Base-by-base conservation (phyloP, 1,139 yeast genomes). In the Meyerozyma carpophila region DNA sequence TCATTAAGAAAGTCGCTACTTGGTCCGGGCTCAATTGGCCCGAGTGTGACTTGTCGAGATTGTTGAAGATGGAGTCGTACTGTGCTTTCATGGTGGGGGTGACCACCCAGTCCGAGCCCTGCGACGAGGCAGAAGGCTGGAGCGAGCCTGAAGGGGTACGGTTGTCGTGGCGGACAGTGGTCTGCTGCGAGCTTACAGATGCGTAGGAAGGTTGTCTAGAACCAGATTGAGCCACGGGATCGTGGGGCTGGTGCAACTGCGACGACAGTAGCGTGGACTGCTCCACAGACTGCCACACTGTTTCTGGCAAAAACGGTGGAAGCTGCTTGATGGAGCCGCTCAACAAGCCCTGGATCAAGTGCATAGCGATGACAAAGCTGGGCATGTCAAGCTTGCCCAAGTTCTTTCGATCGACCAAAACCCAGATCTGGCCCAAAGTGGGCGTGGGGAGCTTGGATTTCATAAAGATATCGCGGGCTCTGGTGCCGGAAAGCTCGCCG, bases 331-430 rank as follows among this genome's bases (percentile, higher is more conserved):
- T 68, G 6, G 79, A 56, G n/a, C 90, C 86, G 57, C 81, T 79
- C 58, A 89, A 70, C 39, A 84, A 68, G 43, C 90, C 83, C 62
- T 91, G 97, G 49, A 94, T 88, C 58, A 94, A 74, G 65, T 88
- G 95, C 98, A 94, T 93, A 8, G 98, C 98, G 54, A 93, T 78
- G 32, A 88, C 79, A 57, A 94, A 93, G 54, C 88, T 91, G 20
- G 82, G 74, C 56, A 81, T 77, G 47, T 78, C 75, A 55, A 93
- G 77, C 43, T 77, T 73, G 6, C 98, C 98, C 3, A 77, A 63
- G 52, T 82, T 82, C 45, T 79, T 77, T 47, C 81, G 78, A 61
- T 94, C 98, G 28, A 87, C 93, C 50, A 93, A 72, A 46, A 78
- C 77, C 98, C 98, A 93, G 45, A 93, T 83, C 57, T 84, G 87